These are phyloP conservation scores for Amphibolis antarctica DNA, from an alignment of 106 monocot species.

Conservation along the genomic window DNA sequence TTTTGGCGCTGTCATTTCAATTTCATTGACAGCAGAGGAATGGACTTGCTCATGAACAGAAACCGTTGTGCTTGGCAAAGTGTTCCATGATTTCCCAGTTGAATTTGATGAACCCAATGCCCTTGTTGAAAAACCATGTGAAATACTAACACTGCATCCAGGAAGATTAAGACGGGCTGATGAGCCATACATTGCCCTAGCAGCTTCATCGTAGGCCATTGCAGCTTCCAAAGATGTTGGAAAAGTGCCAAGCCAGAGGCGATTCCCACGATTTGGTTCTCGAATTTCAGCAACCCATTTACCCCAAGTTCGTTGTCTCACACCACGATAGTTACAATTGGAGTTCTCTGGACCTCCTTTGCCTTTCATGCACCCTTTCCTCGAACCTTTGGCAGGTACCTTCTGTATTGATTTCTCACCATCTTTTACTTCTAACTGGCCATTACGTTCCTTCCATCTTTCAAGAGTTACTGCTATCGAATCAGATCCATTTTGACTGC, in stretches of 20 bases:
- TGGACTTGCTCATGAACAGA: not conserved
- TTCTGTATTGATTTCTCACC: slow-evolving; percentile 15
- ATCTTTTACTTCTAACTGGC: not conserved
- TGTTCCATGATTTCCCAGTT: not conserved
- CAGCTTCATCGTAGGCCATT: slow-evolving; percentile 66
- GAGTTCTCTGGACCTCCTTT: slow-evolving; percentile 85
- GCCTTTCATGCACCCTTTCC: slow-evolving; percentile 72
- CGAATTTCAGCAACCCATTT: slow-evolving; percentile 94
- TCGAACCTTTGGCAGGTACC: slow-evolving; percentile 67
- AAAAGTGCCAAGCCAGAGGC: slow-evolving; percentile 82
- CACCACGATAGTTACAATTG: slow-evolving; percentile 51
- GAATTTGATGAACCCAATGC: slow-evolving; percentile 2
- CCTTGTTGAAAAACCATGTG: not conserved
- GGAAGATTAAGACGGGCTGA: slow-evolving; percentile 56
- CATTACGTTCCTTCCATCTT: slow-evolving; percentile 36
- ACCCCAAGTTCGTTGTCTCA: slow-evolving; percentile 82
- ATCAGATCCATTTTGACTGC: slow-evolving; percentile 25
- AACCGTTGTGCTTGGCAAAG: not conserved
- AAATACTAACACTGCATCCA: not conserved
- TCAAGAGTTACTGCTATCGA: slow-evolving; percentile 29
- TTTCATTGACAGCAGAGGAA: not conserved
- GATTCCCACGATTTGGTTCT: slow-evolving; percentile 51
- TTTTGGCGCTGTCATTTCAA: slow-evolving; percentile 6
- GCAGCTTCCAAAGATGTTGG: slow-evolving; percentile 57
- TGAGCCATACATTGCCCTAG: slow-evolving; percentile 57